Base-by-base conservation (phyloP, 176 grass and related monocot genomes). In the Bromus sterilis region DNA sequence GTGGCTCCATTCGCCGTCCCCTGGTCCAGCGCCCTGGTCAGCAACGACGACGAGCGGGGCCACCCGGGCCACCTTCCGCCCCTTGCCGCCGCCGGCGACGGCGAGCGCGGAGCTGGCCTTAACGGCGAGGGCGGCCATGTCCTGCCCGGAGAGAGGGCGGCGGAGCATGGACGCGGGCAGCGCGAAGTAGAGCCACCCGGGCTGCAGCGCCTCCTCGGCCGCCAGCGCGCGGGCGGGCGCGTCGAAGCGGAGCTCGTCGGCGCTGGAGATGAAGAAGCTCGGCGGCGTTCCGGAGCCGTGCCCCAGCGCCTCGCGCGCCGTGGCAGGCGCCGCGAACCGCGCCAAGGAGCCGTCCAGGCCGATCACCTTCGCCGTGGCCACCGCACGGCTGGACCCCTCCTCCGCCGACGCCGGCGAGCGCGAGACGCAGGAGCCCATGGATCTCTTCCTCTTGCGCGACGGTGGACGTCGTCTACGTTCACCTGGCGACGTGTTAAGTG, bases 351-450 rank as follows among this genome's bases (percentile, higher is more conserved):
- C 94, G 66, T 90, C 87, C 1, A 43, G 12, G 44, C 30, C 24
- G 28, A 97, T 51, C 3, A 97, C 89, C 73, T 74, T 94, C 9
- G 82, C 85, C 39, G 82, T 84, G 31, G 63, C 4, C 14, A 23
- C 25, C 23, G 14, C 42, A 18, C 10, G 41, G 32, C 16, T 21
- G 18, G 30, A 46, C 28, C 51, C 21, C 25, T 16, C 21, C 25
- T 16, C 41, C 61, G 36, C 14, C 16, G 44, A 4, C 48, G 78
- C 9, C 78, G 80, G 26, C 56, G 80, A 63, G 29, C 55, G 66
- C 13, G 89, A 92, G 75, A 85, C 67, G 87, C 84, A 92, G 21
- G 82, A 84, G 4, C 93, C 93, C 93, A 95, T 95, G n/a, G n/a
- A 2, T 53, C 49, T 9, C 18, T 21, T 51, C 46, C 48, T 18